Evolutionary conservation across 2,329 filamentous ascomycete genomes (phyloP).

Genomic region (Chaetomium sp.): DNA sequence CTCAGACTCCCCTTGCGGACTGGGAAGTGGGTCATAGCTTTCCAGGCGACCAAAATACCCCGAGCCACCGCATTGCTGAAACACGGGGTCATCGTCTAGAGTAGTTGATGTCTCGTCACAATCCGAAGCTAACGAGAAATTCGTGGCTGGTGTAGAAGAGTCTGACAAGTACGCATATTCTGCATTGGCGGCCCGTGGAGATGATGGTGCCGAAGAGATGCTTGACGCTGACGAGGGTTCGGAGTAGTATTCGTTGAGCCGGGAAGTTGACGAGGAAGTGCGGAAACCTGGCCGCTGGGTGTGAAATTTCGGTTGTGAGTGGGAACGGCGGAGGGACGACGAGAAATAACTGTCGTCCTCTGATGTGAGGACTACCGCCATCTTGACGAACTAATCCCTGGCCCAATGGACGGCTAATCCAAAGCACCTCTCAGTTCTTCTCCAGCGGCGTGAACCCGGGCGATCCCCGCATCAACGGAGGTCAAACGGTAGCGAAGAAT

Average conservation of each 20-base stretch:
- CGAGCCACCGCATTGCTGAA: constrained; percentile 41
- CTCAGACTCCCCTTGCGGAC: constrained; percentile 31
- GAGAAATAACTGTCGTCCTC: constrained; percentile 55
- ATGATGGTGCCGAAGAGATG: constrained; percentile 50
- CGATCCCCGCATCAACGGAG: constrained; percentile 24
- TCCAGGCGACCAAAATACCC: constrained; percentile 41
- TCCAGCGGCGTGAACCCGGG: constrained; percentile 16
- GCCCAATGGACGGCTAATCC: constrained; percentile 23
- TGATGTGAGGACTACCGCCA: constrained; percentile 51
- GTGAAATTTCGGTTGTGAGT: constrained; percentile 53
- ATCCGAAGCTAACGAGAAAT: constrained; percentile 54
- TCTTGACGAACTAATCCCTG: constrained; percentile 27
- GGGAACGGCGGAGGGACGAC: constrained; percentile 50
- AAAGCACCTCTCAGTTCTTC: constrained; percentile 28
- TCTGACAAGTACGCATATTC: constrained; percentile 52
- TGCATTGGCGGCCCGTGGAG: constrained; percentile 44
- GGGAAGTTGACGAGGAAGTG: constrained; percentile 40
- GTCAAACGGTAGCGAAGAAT: neutral
- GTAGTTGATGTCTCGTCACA: constrained; percentile 45
- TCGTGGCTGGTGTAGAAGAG: constrained; percentile 58
- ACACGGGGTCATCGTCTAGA: constrained; percentile 38
- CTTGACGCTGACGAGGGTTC: constrained; percentile 41
- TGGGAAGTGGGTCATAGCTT: constrained; percentile 45
- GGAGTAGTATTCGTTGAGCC: constrained; percentile 42
- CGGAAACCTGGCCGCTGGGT: constrained; percentile 38